phyloP scores from a whole-genome alignment of 768 basidiomycete species.

The Candolleomyces eurysporus region DNA sequence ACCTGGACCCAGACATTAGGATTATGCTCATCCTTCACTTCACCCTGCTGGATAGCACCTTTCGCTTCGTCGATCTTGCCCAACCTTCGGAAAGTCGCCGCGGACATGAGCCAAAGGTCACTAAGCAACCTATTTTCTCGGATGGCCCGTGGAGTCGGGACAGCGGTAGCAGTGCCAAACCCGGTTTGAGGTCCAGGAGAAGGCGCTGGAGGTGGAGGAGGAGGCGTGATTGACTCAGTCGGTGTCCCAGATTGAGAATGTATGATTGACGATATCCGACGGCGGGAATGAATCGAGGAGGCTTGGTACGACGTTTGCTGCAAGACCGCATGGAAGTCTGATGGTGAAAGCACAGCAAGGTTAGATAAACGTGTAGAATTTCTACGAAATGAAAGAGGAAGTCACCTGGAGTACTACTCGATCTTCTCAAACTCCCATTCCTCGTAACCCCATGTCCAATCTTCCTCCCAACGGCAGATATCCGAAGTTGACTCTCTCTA shows the following conservation, averaged over 20 bases:
- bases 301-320: constrained; percentile 65
- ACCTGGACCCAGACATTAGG: constrained; percentile 96
- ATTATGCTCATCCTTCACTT: constrained; percentile 82
- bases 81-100: constrained; percentile 87
- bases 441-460: constrained; percentile 69
- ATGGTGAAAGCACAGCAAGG: neutral
- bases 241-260: constrained; percentile 34
- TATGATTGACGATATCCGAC: constrained; percentile 51
- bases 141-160: constrained; percentile 40
- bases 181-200: constrained; percentile 22
- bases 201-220: constrained; percentile 43
- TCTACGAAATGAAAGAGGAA: neutral
- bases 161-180: constrained; percentile 30
- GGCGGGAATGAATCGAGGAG: constrained; percentile 81
- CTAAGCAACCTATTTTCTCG: constrained; percentile 72
- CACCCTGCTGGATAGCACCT: constrained; percentile 93
- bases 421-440: constrained; percentile 54
- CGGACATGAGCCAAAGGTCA: constrained; percentile 90
- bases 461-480: constrained; percentile 74
- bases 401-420: constrained; percentile 70
- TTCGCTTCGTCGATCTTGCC: constrained; percentile 89
- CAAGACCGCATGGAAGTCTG: constrained; percentile 70
- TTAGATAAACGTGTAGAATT: neutral
- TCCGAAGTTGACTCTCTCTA: constrained; percentile 45
- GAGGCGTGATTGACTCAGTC: constrained; percentile 34